These are phyloP conservation scores for Linnemannia zychae DNA, from an alignment of 192 early-diverging fungal species.

Conservation along the genomic window DNA sequence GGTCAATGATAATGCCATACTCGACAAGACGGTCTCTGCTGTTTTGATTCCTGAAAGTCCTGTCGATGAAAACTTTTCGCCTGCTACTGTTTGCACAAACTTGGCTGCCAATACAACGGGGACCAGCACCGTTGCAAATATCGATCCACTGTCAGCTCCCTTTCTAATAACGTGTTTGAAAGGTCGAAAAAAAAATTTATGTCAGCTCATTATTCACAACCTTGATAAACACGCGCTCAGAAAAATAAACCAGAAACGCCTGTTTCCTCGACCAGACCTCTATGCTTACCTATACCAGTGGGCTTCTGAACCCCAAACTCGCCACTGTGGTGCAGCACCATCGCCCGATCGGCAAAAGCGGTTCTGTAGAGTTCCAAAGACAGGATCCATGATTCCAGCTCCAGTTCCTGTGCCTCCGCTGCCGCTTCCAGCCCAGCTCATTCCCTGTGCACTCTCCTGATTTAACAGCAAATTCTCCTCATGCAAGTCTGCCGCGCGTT, in stretches of 20 bases:
- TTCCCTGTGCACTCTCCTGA: conserved; percentile 8
- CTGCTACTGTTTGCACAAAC: conserved; percentile 56
- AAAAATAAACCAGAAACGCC: not conserved
- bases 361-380: conserved; percentile 29
- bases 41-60: conserved; percentile 36
- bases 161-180: conserved; percentile 45
- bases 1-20: conserved; percentile 36
- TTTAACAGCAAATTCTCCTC: conserved; percentile 24
- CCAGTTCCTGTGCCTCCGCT: conserved; percentile 4
- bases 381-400: conserved; percentile 2
- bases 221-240: not conserved
- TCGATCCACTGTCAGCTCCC: conserved; percentile 69
- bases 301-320: conserved; percentile 53
- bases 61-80: conserved; percentile 43
- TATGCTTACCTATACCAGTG: conserved; percentile 52
- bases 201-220: not conserved
- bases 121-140: conserved; percentile 65
- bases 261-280: not conserved
- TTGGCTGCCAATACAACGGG: conserved; percentile 67
- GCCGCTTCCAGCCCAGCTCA: not conserved
- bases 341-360: conserved; percentile 34
- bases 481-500: conserved; percentile 33
- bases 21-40: conserved; percentile 44
- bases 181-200: not conserved
- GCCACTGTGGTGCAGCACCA: conserved; percentile 45